Evolutionary conservation across 1,284 basidiomycete species (phyloP).

Genomic region (Golubevia pallescens): DNA sequence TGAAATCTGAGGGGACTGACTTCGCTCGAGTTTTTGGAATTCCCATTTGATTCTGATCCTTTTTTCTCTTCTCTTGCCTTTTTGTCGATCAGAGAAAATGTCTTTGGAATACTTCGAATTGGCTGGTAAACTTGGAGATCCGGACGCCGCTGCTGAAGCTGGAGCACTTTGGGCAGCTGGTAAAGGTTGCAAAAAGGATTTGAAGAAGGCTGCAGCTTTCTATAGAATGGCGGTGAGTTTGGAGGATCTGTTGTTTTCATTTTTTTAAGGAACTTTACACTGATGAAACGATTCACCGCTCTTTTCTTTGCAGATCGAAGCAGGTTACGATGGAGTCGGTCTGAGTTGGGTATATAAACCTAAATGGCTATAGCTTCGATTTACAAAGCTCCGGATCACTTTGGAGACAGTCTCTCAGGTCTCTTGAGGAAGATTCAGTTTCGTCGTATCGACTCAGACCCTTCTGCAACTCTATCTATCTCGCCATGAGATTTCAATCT

Average conservation of each 20-base stretch:
- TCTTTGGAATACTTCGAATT: conserved; percentile 58
- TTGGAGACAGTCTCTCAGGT: no score
- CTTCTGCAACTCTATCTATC: no score
- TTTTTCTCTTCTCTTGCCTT: background rate
- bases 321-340: conserved; percentile 51
- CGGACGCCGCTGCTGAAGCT: conserved; percentile 57
- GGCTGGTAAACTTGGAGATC: conserved; percentile 52
- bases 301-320: conserved; percentile 16
- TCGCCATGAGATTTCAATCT: no score
- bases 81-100: conserved; percentile 22
- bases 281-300: background rate
- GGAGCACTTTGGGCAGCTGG: conserved; percentile 47
- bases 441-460: no score
- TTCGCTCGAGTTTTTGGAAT: background rate
- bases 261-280: background rate
- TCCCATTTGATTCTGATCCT: background rate
- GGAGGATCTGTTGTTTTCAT: background rate
- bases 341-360: conserved; percentile 55
- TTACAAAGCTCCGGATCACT: no score
- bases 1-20: no score
- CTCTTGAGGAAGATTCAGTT: no score
- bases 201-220: conserved; percentile 51
- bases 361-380: conserved; percentile 25
- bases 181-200: conserved; percentile 58
- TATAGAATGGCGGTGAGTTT: conserved; percentile 43